Evolutionary conservation across 345 rosid species (phyloP), one percentile per base, ranked within the genome.

Genomic region (Acer campestre): DNA sequence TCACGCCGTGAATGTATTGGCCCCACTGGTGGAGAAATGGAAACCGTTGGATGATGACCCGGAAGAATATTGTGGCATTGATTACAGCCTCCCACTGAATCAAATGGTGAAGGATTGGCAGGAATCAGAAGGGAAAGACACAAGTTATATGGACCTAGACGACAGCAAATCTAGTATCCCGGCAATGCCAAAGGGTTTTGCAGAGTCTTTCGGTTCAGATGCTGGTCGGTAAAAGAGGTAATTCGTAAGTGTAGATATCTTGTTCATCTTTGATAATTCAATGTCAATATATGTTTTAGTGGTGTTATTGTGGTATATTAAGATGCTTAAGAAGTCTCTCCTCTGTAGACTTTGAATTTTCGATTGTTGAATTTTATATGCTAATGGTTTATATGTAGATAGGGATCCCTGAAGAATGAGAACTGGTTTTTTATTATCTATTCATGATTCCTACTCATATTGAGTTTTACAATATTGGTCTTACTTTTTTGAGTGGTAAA

Each of bases 71-170:
- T 83, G 90, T 7, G 97, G 97, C 46, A 90, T 92, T 23, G 94
- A 92, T 76, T 90, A 92, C 80, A 92, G 90, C 83, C 91, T 92
- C 35, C 94, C 97, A 4, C 88, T 92, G 71, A 87, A 82, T 71
- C 97, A 92, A 80, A 89, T 92, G 92, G 94, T 92, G 68, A 92
- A 92, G 82, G 92, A 83, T 66, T 92, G 94, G 97, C 94, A 92
- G 77, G 94, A 89, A 78, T 86, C 92, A 0, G 97, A 92, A 81
- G 91, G 97, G 20, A 87, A 92, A 82, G 94, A 90, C 75, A 27
- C 81, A 1, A 90, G 92, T 78, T 83, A 84, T 62, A 61, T 81
- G 82, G 88, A 83, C 82, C 74, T 89, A 27, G 94, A 83, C 27
- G 90, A 89, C 79, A 92, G 94, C 86, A 90, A 89, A 75, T 83